Percentiles rank a stretch among this genome's conserved stretches.
Evolutionary conservation across 306 rosid species (phyloP).

Genomic region (Oxytropis ochrocephala): DNA sequence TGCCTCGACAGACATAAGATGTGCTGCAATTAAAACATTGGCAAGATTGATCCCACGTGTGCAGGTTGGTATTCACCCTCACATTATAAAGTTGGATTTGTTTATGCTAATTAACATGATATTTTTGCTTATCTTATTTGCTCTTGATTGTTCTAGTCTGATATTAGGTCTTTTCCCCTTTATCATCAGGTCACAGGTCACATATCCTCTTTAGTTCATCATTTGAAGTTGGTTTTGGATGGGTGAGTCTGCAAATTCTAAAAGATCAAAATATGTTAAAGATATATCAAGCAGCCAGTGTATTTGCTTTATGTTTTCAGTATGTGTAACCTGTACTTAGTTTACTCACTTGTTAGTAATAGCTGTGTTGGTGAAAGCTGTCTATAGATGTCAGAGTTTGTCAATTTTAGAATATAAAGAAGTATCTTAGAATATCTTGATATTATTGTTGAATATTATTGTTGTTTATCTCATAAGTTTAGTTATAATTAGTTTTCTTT

Average conservation of each 20-base stretch:
- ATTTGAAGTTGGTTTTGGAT: constrained; percentile 91
- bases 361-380: too few relatives aligned
- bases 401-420: too few relatives aligned
- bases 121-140: not conserved
- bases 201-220: constrained; percentile 96
- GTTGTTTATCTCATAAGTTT: too few relatives aligned
- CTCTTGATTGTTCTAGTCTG: constrained; percentile 13
- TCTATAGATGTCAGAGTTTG: too few relatives aligned
- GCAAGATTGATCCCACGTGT: constrained; percentile 89
- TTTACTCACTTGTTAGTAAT: too few relatives aligned
- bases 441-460: too few relatives aligned
- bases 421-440: too few relatives aligned
- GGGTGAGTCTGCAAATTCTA: constrained; percentile 53
- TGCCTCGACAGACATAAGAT: constrained; percentile 67
- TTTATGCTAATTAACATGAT: constrained; percentile 1
- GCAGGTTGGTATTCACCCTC: constrained; percentile 45
- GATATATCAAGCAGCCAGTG: not conserved
- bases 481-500: too few relatives aligned
- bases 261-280: not conserved
- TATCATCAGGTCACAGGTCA: constrained; percentile 84
- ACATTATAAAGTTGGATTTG: not conserved
- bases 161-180: constrained; percentile 13
- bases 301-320: not conserved
- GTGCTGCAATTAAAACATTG: constrained; percentile 86
- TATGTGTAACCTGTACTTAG: not conserved